Evolutionary conservation across 352 stramenopile genomes (phyloP).

Genomic region (Albugo laibachii): DNA sequence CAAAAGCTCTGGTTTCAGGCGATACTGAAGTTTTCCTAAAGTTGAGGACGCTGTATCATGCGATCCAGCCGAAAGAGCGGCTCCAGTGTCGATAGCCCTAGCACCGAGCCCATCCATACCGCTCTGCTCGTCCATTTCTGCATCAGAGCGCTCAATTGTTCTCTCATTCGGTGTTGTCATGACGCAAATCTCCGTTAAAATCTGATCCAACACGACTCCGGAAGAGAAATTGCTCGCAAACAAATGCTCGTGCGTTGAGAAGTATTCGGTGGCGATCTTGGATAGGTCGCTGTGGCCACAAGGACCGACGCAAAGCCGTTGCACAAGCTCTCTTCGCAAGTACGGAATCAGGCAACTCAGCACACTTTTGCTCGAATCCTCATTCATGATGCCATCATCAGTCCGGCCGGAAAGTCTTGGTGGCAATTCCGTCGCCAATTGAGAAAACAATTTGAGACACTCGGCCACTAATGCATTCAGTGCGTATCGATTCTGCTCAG

Average conservation of each 20-base stretch:
- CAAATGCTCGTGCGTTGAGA: slow-evolving; percentile 52
- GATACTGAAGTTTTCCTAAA: slow-evolving; percentile 54
- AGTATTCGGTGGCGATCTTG: slow-evolving; percentile 73
- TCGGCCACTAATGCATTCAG: slow-evolving; percentile 34
- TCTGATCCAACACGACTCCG: slow-evolving; percentile 41
- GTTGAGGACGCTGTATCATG: not conserved
- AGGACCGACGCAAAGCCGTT: slow-evolving; percentile 57
- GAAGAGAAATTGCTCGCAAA: slow-evolving; percentile 47
- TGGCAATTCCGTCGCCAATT: slow-evolving; percentile 59
- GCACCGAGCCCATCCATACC: too few species aligned
- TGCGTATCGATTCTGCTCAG: too few species aligned
- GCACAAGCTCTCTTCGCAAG: slow-evolving; percentile 51
- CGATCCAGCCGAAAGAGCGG: not conserved
- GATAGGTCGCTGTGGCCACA: slow-evolving; percentile 69
- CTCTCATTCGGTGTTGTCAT: slow-evolving; percentile 8
- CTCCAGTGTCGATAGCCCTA: slow-evolving; percentile 5
- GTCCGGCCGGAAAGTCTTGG: slow-evolving; percentile 17
- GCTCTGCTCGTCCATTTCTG: too few species aligned
- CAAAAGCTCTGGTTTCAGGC: slow-evolving; percentile 58
- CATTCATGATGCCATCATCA: not conserved
- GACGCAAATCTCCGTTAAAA: slow-evolving; percentile 58
- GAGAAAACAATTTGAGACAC: slow-evolving; percentile 50
- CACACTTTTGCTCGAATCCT: slow-evolving; percentile 9
- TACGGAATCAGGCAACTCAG: slow-evolving; percentile 47
- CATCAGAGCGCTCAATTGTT: too few species aligned